Percentiles rank a stretch among this genome's conserved stretches.
Conservation (phyloP, 1,139 yeast species). For the Pichia inconspicua region DNA sequence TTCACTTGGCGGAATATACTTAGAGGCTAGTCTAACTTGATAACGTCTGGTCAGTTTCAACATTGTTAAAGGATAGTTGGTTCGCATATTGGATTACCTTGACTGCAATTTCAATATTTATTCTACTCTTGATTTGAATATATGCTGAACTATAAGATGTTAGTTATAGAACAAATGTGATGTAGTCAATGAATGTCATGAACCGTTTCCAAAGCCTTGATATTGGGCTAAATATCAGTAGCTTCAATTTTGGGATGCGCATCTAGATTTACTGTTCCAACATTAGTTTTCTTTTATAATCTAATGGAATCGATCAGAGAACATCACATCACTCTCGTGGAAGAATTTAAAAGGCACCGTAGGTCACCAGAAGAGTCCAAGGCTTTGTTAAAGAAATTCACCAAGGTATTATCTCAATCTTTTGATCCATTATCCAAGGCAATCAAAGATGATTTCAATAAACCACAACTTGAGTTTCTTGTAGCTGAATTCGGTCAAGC, state of each 20-base stretch:
- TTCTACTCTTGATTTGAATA: no score
- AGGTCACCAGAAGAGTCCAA: conserved; percentile 10
- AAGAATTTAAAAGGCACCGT: conserved; percentile 4
- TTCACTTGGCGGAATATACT: conserved; percentile 14
- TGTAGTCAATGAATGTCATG: no score
- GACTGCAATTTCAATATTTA: no score
- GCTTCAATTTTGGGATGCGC: neutral
- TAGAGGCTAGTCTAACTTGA: neutral
- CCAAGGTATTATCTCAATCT: conserved; percentile 58
- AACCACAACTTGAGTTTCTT: conserved; percentile 54
- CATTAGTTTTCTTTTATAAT: neutral
- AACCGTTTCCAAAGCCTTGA: no score
- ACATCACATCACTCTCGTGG: neutral
- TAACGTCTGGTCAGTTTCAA: neutral
- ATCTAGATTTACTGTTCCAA: neutral
- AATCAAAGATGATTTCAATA: conserved; percentile 55
- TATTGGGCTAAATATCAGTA: no score
- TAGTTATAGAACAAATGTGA: no score
- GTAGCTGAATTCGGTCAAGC: conserved; percentile 48
- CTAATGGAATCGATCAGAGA: neutral
- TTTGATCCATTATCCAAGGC: conserved; percentile 50
- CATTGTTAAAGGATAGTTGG: neutral
- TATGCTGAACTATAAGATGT: no score
- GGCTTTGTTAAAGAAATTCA: conserved; percentile 48
- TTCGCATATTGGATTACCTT: no score